Conservation (phyloP, 345 rosid genomes). For the Euclidium syriacum region DNA sequence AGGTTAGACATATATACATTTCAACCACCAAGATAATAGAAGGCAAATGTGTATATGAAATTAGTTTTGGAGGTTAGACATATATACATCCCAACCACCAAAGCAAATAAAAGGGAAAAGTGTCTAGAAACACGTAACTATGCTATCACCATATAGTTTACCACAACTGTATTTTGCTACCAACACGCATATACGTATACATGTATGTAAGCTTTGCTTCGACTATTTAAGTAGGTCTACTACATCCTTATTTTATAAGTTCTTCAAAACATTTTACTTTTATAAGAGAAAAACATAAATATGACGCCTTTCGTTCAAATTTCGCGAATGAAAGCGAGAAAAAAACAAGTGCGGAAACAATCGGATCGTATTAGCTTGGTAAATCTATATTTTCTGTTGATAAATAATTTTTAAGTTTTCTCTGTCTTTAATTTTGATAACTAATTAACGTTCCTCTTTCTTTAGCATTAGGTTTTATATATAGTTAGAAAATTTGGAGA, state of each 20-base stretch:
- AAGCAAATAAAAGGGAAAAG: background rate
- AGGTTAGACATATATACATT: too few relatives aligned
- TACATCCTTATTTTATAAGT: background rate
- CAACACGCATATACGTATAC: constrained; percentile 3
- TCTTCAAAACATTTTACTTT: background rate
- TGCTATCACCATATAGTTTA: background rate
- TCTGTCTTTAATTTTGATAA: too few relatives aligned
- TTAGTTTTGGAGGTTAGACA: constrained; percentile 27
- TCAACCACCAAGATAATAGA: too few relatives aligned
- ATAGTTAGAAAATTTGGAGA: background rate
- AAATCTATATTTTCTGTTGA: background rate
- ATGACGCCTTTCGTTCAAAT: background rate
- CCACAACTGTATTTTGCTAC: background rate
- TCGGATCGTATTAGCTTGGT: constrained; percentile 14
- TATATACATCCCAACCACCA: constrained; percentile 28
- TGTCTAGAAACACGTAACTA: background rate
- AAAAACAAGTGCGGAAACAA: background rate
- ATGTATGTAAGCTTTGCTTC: background rate
- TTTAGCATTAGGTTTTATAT: too few relatives aligned
- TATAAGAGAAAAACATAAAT: background rate
- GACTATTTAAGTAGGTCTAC: constrained; percentile 19
- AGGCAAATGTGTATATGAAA: background rate
- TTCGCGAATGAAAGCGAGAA: constrained; percentile 1
- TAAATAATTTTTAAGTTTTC: background rate
- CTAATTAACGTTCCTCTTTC: too few relatives aligned